A percentile compares a stretch with the other conserved stretches of the same genome.
Conservation (phyloP, 805 yeast species). For the Candida sanyiensis region DNA sequence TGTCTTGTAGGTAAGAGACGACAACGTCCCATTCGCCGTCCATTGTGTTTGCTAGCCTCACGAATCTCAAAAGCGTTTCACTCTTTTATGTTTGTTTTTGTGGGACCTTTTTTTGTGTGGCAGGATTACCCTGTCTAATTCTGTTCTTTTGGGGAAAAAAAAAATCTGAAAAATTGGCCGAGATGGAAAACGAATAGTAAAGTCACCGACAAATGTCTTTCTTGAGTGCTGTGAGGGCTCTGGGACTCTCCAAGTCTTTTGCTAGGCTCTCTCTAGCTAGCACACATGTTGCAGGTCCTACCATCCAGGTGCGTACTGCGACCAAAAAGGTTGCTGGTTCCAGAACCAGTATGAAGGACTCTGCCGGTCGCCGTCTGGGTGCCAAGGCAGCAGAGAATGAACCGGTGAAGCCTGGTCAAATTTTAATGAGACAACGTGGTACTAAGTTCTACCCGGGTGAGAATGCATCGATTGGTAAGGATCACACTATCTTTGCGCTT, state of each 20-base stretch:
- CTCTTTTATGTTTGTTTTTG: too few relatives aligned
- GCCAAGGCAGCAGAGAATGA: constrained; percentile 80
- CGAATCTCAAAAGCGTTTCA: too few relatives aligned
- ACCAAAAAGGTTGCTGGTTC: constrained; percentile 94
- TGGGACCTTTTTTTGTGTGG: too few relatives aligned
- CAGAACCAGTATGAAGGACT: constrained; percentile 87
- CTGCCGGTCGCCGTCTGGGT: constrained; percentile 92
- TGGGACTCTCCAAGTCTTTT: constrained; percentile 13
- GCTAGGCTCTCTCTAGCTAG: constrained; percentile 12
- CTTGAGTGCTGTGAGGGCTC: constrained; percentile 13
- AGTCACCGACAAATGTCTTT: constrained; percentile 14
- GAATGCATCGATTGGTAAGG: constrained; percentile 83
- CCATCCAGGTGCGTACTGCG: constrained; percentile 64
- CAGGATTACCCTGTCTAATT: too few relatives aligned
- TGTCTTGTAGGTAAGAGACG: constrained; percentile 60
- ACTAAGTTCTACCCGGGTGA: constrained; percentile 93
- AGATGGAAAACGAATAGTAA: not conserved
- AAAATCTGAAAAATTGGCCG: constrained; percentile 1
- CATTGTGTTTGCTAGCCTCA: too few relatives aligned
- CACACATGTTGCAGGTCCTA: constrained; percentile 7
- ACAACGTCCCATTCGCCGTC: constrained; percentile 68
- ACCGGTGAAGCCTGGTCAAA: constrained; percentile 73
- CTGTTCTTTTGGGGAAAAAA: not conserved
- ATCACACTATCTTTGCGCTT: constrained; percentile 83
- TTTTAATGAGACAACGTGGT: constrained; percentile 91